phyloP scores from a whole-genome alignment of 2,329 filamentous ascomycete species.

The Talaromyces amestolkiae region DNA sequence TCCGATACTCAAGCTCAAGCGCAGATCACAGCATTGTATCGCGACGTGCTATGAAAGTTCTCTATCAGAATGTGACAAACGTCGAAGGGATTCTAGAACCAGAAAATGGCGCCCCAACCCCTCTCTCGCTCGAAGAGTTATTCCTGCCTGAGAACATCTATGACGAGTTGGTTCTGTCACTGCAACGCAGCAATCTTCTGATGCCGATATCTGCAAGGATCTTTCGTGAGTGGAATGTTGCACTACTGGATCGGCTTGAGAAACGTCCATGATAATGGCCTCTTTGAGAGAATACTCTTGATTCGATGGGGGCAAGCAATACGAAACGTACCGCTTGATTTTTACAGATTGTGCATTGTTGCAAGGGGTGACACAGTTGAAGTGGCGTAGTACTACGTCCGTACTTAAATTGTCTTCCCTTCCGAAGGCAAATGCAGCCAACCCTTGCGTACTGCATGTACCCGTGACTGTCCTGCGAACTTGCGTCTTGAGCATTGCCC shows the following conservation, averaged over 20 bases:
- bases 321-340: not conserved
- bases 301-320: not conserved
- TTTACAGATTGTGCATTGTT: not conserved
- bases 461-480: constrained; percentile 8
- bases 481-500: constrained; percentile 3
- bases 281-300: not conserved
- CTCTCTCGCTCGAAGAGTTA: constrained; percentile 51
- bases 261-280: not conserved
- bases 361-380: not conserved
- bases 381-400: not conserved
- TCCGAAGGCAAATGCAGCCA: not conserved
- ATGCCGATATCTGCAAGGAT: constrained; percentile 50
- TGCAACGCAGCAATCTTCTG: constrained; percentile 43
- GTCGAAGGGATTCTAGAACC: constrained; percentile 37
- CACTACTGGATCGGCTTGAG: constrained; percentile 50
- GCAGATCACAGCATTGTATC: constrained; percentile 31
- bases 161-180: constrained; percentile 32
- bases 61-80: constrained; percentile 46
- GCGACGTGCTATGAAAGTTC: constrained; percentile 56
- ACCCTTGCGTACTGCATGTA: constrained; percentile 13
- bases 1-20: constrained; percentile 54
- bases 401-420: not conserved
- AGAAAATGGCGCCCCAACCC: constrained; percentile 37
- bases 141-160: constrained; percentile 40
- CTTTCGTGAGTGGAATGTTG: constrained; percentile 57